Conservation (phyloP, 768 basidiomycete species). For the Lactifluus volemus region DNA sequence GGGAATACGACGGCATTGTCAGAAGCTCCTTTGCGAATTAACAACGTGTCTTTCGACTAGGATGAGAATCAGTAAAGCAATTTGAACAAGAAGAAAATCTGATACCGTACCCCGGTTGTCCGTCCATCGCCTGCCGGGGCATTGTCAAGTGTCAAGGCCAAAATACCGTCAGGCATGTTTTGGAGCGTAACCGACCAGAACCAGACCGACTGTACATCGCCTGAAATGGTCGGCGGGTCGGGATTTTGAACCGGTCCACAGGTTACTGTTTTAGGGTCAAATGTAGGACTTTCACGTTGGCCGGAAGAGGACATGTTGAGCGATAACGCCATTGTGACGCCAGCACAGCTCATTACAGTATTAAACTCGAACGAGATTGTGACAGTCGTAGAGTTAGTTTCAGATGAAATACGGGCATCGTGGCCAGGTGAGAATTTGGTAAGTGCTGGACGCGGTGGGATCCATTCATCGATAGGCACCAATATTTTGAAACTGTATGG, state of each 20-base stretch:
- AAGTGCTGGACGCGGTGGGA: slow-evolving; percentile 58
- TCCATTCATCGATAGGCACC: slow-evolving; percentile 63
- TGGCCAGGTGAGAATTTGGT: slow-evolving; percentile 83
- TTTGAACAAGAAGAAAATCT: neutral
- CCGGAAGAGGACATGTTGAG: slow-evolving; percentile 67
- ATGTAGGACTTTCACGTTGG: slow-evolving; percentile 44
- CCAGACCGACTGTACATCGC: slow-evolving; percentile 51
- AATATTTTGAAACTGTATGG: slow-evolving; percentile 77
- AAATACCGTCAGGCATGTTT: slow-evolving; percentile 75
- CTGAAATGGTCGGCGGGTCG: slow-evolving; percentile 41
- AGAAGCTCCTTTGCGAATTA: slow-evolving; percentile 69
- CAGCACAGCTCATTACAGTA: slow-evolving; percentile 60
- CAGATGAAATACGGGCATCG: slow-evolving; percentile 58
- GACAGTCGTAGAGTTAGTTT: slow-evolving; percentile 41
- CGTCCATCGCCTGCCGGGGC: slow-evolving; percentile 35
- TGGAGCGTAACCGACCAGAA: slow-evolving; percentile 66
- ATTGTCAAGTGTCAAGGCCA: slow-evolving; percentile 61
- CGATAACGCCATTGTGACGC: slow-evolving; percentile 52
- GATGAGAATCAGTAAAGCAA: neutral
- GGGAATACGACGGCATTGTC: slow-evolving; percentile 87
- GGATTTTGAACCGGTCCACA: slow-evolving; percentile 46
- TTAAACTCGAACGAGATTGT: slow-evolving; percentile 77
- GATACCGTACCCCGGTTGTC: slow-evolving; percentile 45
- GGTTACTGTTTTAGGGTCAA: slow-evolving; percentile 34
- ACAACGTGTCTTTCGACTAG: slow-evolving; percentile 60